Base-by-base conservation (phyloP, 805 yeast genomes). In the Kodamaea sagamina region DNA sequence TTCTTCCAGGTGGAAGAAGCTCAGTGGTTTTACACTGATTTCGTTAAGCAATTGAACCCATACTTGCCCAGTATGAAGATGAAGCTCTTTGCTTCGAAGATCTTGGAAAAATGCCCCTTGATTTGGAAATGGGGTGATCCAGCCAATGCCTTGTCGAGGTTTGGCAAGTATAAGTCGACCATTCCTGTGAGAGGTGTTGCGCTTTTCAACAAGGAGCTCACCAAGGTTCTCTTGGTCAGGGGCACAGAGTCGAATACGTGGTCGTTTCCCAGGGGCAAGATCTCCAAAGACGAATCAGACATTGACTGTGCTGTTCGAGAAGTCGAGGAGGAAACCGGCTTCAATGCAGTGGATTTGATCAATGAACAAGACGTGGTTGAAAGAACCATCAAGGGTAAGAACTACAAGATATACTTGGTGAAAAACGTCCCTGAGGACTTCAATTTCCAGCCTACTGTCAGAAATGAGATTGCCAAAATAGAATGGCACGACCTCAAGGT, bases 111-210 rank as follows among this genome's bases (percentile, higher is more conserved):
- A 46, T 84, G 89, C 57, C 95, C 95, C 1, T 59, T 82, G 42
- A 74, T 86, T 35, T 86, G 92, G 92, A 77, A 80, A 59, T 92
- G 96, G 84, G 85, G 87, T 19, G 84, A 84, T 47, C 86, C 95
- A 13, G 80, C 83, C 32, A 84, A 81, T 43, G 97, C 96, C 0
- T 64, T 90, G 39, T 72, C 81, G 28, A 75, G 82, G 55, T 95
- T 93, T 61, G 85, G 89, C 18, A 79, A 79, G 57, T 93, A 93
- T 67, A 93, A 93, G 66, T 78, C 84, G 19, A 79, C 85, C 2
- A 92, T 93, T 46, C 99, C 99, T 0, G 99, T 93, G 1, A 75
- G 99, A 55, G 99, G 99, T 24, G 93, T 92, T 35, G 96, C 96
- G 6, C 71, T 95, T 41, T 75, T 93, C 55, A 89, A 88, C 58